Base-by-base conservation (phyloP, 495 filamentous ascomycete genomes). In the Sordaria brevicollis region DNA sequence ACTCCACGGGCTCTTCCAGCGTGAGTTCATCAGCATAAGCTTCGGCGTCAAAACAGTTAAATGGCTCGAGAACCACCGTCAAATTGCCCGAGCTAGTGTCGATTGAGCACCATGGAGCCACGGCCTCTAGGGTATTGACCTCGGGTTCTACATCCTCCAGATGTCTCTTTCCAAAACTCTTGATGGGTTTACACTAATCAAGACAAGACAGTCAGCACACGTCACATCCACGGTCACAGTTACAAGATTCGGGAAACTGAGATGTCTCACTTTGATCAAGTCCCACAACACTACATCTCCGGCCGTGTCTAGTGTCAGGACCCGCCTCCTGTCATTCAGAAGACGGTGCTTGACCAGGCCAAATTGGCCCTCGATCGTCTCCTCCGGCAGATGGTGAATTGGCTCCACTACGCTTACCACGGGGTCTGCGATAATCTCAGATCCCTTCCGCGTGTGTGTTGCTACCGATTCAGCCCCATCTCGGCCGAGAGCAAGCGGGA, bases 261-360 rank as follows among this genome's bases (percentile, higher is more conserved):
- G 35, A 31, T 76, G 68, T 25, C 65, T 62, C 35, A 94, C 92
- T 83, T 89, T 87, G 33, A 98, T 82, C 34, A 99, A 80, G 83
- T 99, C 96, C 95, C 95, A 99, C 73, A 99, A 80, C 49, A 96
- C 82, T n/a, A 99, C 94, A 77, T 98, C 95, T 19, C 95, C 96
- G 15, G 94, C 93, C 9, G 94, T 97, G 79, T 99, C 95, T 73
- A 96, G 80, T 1, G 95, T 99, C 70, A 99, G 81, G 19, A 94
- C 93, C 66, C 93, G 87, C 74, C 91, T 89, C 75, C 95, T 83
- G 76, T 99, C 94, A 82, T 97, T 98, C 36, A 99, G 81, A 75
- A 98, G 86, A 74, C 91, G 87, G 78, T 97, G 91, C 78, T 97
- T 99, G 73, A 98, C 93, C 70, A 99, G 79, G 7, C 95, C 95